Evolutionary conservation across 1,139 yeast species (phyloP).

Genomic region (Yamadazyma jaroonii): DNA sequence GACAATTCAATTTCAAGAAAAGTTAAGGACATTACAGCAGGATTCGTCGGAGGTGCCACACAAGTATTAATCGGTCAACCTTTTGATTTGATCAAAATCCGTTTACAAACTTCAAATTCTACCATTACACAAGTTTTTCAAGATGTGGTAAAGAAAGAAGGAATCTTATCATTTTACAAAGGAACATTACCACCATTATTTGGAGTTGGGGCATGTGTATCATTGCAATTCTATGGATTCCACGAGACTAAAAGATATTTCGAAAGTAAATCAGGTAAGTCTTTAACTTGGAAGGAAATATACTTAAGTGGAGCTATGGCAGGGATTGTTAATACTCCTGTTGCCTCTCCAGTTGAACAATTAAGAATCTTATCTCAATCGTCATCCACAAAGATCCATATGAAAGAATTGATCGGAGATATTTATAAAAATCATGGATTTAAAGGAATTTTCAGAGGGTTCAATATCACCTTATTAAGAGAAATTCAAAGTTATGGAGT

Average conservation of each 20-base stretch:
- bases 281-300: slow-evolving; percentile 59
- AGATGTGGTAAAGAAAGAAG: slow-evolving; percentile 58
- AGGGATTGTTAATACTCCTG: slow-evolving; percentile 72
- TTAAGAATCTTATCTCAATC: slow-evolving; percentile 69
- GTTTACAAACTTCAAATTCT: slow-evolving; percentile 52
- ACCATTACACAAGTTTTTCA: slow-evolving; percentile 40
- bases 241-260: slow-evolving; percentile 72
- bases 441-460: slow-evolving; percentile 59
- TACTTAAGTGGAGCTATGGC: slow-evolving; percentile 75
- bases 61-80: slow-evolving; percentile 78
- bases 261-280: slow-evolving; percentile 26
- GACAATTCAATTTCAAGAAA: slow-evolving; percentile 57
- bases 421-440: slow-evolving; percentile 50
- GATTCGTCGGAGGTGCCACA: slow-evolving; percentile 55
- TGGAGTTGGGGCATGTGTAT: slow-evolving; percentile 73
- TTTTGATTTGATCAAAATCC: slow-evolving; percentile 64
- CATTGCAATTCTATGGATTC: slow-evolving; percentile 73
- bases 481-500: slow-evolving; percentile 82
- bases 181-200: slow-evolving; percentile 47
- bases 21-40: slow-evolving; percentile 57
- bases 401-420: slow-evolving; percentile 33
- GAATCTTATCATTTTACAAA: slow-evolving; percentile 58
- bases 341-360: slow-evolving; percentile 76
- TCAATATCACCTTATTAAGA: slow-evolving; percentile 55
- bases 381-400: slow-evolving; percentile 39